phyloP scores from a whole-genome alignment of 2,329 filamentous ascomycete species.

The Hypoxylon sp. region DNA sequence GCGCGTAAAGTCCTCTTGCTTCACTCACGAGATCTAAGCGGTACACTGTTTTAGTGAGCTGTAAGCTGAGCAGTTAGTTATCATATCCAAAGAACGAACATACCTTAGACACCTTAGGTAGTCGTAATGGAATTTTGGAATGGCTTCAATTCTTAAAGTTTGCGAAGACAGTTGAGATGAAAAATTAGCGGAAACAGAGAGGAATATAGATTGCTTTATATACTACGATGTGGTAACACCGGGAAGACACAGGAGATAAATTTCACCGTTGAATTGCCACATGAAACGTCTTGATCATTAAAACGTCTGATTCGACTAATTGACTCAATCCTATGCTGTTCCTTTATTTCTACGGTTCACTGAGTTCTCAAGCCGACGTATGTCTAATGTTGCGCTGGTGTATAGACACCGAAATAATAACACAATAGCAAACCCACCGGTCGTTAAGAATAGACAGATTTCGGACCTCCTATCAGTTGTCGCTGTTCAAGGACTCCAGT shows the following conservation, averaged over 20 bases:
- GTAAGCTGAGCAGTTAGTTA: neutral
- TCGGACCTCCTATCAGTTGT: conserved; percentile 14
- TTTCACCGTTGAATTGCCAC: neutral
- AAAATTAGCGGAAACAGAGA: too few relatives aligned
- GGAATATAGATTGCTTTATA: neutral
- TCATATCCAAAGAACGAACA: neutral
- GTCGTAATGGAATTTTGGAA: neutral
- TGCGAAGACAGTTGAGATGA: too few relatives aligned
- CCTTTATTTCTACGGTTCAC: neutral
- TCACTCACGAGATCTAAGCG: neutral
- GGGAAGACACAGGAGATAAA: neutral
- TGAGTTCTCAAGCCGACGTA: neutral
- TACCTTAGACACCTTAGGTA: too few relatives aligned
- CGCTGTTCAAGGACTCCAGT: conserved; percentile 11
- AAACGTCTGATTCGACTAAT: neutral
- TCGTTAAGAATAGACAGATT: neutral
- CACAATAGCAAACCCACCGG: neutral
- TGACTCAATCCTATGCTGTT: neutral
- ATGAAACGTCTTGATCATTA: neutral
- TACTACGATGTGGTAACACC: neutral
- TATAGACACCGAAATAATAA: neutral
- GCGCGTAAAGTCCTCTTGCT: neutral
- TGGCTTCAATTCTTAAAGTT: too few relatives aligned
- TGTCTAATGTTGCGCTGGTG: neutral
- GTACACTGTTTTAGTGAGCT: neutral